Percentiles rank a stretch among this genome's conserved stretches.
Evolutionary conservation across 768 basidiomycete species (phyloP).

Genomic region (Lactarius indigo): DNA sequence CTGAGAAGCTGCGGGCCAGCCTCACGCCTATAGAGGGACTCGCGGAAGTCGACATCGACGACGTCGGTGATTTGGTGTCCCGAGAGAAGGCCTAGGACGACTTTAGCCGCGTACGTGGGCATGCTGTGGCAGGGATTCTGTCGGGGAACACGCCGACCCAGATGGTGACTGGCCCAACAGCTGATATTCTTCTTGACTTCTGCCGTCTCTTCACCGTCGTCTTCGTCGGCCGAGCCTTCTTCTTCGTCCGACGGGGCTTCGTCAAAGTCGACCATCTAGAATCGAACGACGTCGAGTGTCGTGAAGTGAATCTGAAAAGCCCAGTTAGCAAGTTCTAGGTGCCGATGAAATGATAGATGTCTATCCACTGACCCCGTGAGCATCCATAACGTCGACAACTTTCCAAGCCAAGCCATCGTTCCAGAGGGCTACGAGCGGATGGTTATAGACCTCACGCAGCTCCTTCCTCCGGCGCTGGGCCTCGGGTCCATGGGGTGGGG

Average conservation of each 20-base stretch:
- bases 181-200: conserved; percentile 30
- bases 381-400: conserved; percentile 32
- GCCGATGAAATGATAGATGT: conserved; percentile 32
- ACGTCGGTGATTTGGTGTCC: conserved; percentile 33
- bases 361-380: conserved; percentile 31
- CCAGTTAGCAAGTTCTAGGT: conserved; percentile 33
- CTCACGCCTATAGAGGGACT: conserved; percentile 29
- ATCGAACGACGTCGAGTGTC: conserved; percentile 36
- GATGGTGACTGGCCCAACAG: no score
- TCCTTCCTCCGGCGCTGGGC: conserved; percentile 29
- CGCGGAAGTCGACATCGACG: conserved; percentile 39
- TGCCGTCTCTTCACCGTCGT: conserved; percentile 7
- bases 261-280: conserved; percentile 29
- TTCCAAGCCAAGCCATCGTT: conserved; percentile 31
- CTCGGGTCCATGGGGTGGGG: conserved; percentile 21
- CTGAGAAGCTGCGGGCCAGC: conserved; percentile 36
- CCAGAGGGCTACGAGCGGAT: conserved; percentile 35
- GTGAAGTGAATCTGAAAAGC: conserved; percentile 34
- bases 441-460: conserved; percentile 33
- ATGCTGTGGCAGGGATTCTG: conserved; percentile 24
- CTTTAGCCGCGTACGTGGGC: conserved; percentile 31
- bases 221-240: no score
- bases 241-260: conserved; percentile 24
- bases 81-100: conserved; percentile 35
- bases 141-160: conserved; percentile 37